These are phyloP conservation scores for Xerocomus amazonicus DNA, from an alignment of 1,284 basidiomycete genomes.

Conservation along the genomic window DNA sequence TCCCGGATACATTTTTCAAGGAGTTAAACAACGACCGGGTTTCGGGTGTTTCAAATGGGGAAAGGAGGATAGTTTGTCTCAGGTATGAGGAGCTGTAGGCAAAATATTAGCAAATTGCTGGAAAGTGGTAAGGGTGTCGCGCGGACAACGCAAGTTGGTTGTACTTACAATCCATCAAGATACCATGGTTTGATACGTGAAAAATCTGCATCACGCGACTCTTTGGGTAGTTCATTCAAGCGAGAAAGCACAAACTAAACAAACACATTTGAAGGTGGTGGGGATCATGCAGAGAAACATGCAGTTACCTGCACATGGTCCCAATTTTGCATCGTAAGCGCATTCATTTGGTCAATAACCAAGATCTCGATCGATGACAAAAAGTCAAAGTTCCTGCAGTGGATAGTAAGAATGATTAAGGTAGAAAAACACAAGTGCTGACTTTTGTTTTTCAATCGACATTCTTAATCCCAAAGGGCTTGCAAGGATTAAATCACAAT, in stretches of 20 bases:
- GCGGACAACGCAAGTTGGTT: not conserved
- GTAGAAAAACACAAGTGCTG: slow-evolving; percentile 24
- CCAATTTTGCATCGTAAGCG: slow-evolving; percentile 98
- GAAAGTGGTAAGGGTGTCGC: not conserved
- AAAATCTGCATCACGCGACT: slow-evolving; percentile 93
- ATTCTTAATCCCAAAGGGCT: slow-evolving; percentile 91
- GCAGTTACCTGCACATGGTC: slow-evolving; percentile 82
- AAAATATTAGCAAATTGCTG: not conserved
- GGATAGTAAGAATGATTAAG: slow-evolving; percentile 3
- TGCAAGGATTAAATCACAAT: slow-evolving; percentile 88
- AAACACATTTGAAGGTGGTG: slow-evolving; percentile 1
- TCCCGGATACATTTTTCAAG: slow-evolving; percentile 85
- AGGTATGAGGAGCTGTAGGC: slow-evolving; percentile 66
- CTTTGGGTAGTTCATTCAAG: slow-evolving; percentile 87
- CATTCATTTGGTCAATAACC: slow-evolving; percentile 93
- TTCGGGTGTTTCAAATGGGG: slow-evolving; percentile 89
- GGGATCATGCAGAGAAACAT: not conserved
- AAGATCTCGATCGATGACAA: slow-evolving; percentile 91
- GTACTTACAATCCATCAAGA: slow-evolving; percentile 80
- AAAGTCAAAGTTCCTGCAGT: slow-evolving; percentile 75
- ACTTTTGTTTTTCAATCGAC: slow-evolving; percentile 94
- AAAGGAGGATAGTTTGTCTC: slow-evolving; percentile 87
- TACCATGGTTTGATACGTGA: slow-evolving; percentile 98
- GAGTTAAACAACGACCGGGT: slow-evolving; percentile 75
- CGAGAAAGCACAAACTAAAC: slow-evolving; percentile 79